Conservation (phyloP, 164 flowering plant species). For the Dillenia suffruticosa region DNA sequence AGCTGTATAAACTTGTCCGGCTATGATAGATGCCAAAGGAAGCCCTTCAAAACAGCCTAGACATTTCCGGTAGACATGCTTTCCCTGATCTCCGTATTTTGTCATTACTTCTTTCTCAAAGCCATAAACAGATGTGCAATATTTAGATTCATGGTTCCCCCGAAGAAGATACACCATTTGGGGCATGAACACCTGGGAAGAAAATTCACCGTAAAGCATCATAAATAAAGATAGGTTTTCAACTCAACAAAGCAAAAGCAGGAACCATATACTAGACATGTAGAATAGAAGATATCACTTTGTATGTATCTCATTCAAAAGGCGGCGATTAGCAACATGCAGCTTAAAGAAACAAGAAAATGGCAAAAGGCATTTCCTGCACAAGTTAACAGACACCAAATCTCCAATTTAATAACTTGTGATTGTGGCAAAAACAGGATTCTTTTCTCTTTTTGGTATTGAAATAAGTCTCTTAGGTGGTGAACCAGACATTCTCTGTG, state of each 20-base stretch:
- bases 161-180: slow-evolving; percentile 82
- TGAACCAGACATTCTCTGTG: too few species aligned
- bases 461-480: too few species aligned
- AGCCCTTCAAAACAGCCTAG: slow-evolving; percentile 95
- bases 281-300: too few species aligned
- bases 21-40: slow-evolving; percentile 86
- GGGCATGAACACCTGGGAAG: slow-evolving; percentile 66
- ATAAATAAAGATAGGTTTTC: background rate
- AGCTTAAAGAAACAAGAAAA: too few species aligned
- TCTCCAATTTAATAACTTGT: too few species aligned
- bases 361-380: too few species aligned
- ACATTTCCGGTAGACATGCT: slow-evolving; percentile 87
- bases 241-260: background rate
- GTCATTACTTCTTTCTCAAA: slow-evolving; percentile 90
- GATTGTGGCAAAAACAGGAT: too few species aligned
- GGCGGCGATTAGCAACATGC: too few species aligned
- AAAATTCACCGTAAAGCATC: background rate
- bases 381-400: too few species aligned
- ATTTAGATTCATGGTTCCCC: slow-evolving; percentile 96
- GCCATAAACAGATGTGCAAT: slow-evolving; percentile 96
- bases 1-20: slow-evolving; percentile 80
- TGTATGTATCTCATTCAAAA: too few species aligned
- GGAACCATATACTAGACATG: background rate
- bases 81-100: slow-evolving; percentile 80
- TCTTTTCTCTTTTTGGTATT: too few species aligned